These are phyloP conservation scores for Francoa sonchifolia DNA, from an alignment of 441 rosid genomes.

Conservation along the genomic window DNA sequence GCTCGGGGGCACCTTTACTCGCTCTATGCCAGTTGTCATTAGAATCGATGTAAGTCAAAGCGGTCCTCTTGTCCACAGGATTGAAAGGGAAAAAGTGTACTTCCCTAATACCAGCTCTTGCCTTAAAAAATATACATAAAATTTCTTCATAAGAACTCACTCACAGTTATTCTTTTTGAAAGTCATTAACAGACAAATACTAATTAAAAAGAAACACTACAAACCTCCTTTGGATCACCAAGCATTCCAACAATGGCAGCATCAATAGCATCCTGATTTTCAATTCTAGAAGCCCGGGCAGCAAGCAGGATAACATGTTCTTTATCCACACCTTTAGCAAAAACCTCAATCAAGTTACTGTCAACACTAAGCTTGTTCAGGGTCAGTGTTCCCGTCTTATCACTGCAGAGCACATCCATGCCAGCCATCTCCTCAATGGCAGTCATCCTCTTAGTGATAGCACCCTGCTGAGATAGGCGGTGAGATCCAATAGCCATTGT, in stretches of 20 bases:
- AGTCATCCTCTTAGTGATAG: slow-evolving; percentile 95
- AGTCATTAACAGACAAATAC: neutral
- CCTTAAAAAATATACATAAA: slow-evolving; percentile 25
- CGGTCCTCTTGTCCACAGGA: slow-evolving; percentile 90
- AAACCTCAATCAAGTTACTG: slow-evolving; percentile 76
- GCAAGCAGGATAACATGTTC: slow-evolving; percentile 52
- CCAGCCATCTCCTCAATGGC: slow-evolving; percentile 99
- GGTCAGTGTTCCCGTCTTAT: slow-evolving; percentile 94
- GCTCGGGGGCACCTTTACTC: slow-evolving; percentile 98
- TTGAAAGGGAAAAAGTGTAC: slow-evolving; percentile 88
- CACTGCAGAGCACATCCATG: slow-evolving; percentile 97
- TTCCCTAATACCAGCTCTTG: slow-evolving; percentile 82
- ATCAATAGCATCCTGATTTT: slow-evolving; percentile 71
- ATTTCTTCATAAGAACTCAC: neutral
- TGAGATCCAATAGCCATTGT: slow-evolving; percentile 94
- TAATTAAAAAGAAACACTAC: neutral
- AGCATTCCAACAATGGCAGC: slow-evolving; percentile 71
- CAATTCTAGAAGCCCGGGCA: slow-evolving; percentile 59
- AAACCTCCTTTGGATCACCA: slow-evolving; percentile 62
- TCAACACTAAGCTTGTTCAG: slow-evolving; percentile 88
- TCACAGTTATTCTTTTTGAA: neutral
- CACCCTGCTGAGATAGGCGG: slow-evolving; percentile 92
- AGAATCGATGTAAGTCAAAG: slow-evolving; percentile 66
- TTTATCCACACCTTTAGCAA: slow-evolving; percentile 44
- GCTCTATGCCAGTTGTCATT: slow-evolving; percentile 75